phyloP scores from a whole-genome alignment of 2,329 filamentous ascomycete species.

The Moelleriella libera region DNA sequence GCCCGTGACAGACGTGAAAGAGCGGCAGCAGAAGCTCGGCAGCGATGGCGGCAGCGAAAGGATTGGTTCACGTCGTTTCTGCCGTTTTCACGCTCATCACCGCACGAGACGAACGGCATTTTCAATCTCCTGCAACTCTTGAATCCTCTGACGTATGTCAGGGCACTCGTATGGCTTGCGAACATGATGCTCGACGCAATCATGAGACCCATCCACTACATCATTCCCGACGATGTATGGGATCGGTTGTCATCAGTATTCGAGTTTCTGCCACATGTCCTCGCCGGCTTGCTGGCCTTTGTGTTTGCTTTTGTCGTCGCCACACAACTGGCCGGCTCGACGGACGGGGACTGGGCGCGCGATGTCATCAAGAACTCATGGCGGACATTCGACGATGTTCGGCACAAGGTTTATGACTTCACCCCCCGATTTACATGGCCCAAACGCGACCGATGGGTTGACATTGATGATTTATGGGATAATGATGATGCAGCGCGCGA shows the following conservation, averaged over 20 bases:
- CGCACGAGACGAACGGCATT: neutral
- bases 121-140: conserved; percentile 13
- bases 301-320: conserved; percentile 2
- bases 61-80: conserved; percentile 8
- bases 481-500: conserved; percentile 7
- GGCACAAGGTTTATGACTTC: conserved; percentile 8
- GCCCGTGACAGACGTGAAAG: conserved; percentile 2
- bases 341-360: conserved; percentile 4
- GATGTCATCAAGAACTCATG: conserved; percentile 1
- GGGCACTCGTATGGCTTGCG: conserved; percentile 11
- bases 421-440: conserved; percentile 15
- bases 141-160: conserved; percentile 17
- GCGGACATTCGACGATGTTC: conserved; percentile 3
- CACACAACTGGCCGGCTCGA: conserved; percentile 1
- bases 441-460: conserved; percentile 8
- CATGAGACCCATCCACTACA: conserved; percentile 4
- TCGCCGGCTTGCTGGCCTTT: conserved; percentile 3
- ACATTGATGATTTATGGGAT: conserved; percentile 7
- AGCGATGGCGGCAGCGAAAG: conserved; percentile 8
- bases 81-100: conserved; percentile 1
- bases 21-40: conserved; percentile 1
- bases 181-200: conserved; percentile 9
- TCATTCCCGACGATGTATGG: conserved; percentile 4
- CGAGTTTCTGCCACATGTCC: conserved; percentile 2
- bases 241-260: conserved; percentile 5